phyloP scores from a whole-genome alignment of 306 rosid genomes.

The Citrullus amarus region DNA sequence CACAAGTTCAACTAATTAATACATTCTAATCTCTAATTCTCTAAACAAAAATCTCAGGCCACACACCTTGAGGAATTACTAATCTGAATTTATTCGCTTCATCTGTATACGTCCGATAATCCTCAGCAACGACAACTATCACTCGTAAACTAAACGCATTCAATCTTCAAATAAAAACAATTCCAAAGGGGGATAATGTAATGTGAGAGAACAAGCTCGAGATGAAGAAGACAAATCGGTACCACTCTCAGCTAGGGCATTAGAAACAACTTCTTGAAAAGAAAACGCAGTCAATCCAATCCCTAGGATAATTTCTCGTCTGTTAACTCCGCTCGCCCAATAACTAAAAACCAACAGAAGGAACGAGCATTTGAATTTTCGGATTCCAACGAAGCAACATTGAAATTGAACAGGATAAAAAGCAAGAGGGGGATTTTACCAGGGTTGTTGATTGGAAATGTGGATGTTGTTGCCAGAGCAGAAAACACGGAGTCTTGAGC shows the following conservation, averaged over 20 bases:
- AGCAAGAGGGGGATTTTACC: neutral
- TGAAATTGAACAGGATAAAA: neutral
- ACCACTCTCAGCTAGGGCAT: slow-evolving; percentile 26
- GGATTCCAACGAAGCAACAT: neutral
- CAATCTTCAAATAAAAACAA: neutral
- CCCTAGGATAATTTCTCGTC: slow-evolving; percentile 49
- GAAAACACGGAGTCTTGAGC: neutral
- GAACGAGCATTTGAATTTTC: neutral
- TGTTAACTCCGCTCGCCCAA: slow-evolving; percentile 10
- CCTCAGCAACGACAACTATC: slow-evolving; percentile 37
- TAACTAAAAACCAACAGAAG: neutral
- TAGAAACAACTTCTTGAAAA: slow-evolving; percentile 15
- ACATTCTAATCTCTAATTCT: neutral
- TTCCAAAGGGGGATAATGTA: neutral
- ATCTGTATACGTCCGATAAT: slow-evolving; percentile 46
- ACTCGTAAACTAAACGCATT: neutral
- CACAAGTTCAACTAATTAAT: neutral
- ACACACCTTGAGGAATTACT: slow-evolving; percentile 61
- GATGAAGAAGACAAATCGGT: neutral
- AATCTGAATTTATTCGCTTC: slow-evolving; percentile 74
- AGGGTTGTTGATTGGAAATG: neutral
- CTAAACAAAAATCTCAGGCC: neutral
- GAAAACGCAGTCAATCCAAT: slow-evolving; percentile 21
- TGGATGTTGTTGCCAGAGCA: neutral
- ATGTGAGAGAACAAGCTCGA: neutral